These are phyloP conservation scores for Novakomyces olei DNA, from an alignment of 805 yeast species.

Conservation along the genomic window DNA sequence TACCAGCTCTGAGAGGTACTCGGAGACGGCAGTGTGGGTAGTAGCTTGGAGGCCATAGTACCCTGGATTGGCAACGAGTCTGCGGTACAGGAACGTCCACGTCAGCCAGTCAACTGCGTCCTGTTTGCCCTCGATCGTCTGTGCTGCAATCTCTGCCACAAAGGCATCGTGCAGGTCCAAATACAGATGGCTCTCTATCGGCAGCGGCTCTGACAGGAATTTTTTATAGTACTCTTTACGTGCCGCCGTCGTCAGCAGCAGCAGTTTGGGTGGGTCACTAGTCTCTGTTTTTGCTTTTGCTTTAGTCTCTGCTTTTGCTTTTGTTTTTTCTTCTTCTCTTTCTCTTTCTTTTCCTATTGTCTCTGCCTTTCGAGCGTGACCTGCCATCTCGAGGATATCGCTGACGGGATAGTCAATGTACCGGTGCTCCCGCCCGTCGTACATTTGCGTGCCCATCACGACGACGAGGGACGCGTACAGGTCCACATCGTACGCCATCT, in stretches of 20 bases:
- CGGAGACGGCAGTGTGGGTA: constrained; percentile 49
- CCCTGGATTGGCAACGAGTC: constrained; percentile 66
- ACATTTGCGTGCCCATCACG: constrained; percentile 47
- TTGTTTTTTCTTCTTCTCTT: constrained; percentile 18
- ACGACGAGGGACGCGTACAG: constrained; percentile 36
- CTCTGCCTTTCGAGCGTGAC: constrained; percentile 11
- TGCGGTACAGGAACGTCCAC: constrained; percentile 56
- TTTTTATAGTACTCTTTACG: constrained; percentile 43
- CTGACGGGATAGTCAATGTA: constrained; percentile 41
- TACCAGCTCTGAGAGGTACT: constrained; percentile 60
- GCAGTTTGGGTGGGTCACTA: too few relatives aligned
- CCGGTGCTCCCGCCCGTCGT: constrained; percentile 53
- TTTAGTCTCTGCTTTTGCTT: constrained; percentile 14
- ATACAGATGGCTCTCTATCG: constrained; percentile 59
- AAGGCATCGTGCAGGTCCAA: constrained; percentile 41
- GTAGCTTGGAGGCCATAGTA: constrained; percentile 59
- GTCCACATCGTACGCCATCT: constrained; percentile 23
- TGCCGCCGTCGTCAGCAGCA: constrained; percentile 34
- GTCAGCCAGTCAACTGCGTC: constrained; percentile 85
- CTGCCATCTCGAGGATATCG: constrained; percentile 15
- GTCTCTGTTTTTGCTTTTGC: not conserved
- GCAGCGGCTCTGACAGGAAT: constrained; percentile 52
- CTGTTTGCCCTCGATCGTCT: constrained; percentile 43
- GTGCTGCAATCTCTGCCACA: constrained; percentile 48
- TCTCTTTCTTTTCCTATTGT: too few relatives aligned